Percentiles rank a stretch among this genome's conserved stretches.
These are phyloP conservation scores for Lathyrus aphaca DNA, from an alignment of 306 rosid genomes.

Conservation along the genomic window DNA sequence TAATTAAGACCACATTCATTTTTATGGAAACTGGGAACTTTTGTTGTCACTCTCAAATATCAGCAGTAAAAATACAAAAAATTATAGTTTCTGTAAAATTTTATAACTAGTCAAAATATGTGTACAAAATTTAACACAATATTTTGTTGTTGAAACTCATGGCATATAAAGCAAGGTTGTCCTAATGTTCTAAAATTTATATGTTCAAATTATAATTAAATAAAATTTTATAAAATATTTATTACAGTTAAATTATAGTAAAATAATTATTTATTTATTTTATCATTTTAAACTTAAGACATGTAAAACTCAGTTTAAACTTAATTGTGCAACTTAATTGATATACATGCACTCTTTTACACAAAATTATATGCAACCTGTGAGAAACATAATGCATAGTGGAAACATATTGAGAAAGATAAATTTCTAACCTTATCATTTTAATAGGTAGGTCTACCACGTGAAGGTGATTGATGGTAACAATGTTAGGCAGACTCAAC, in stretches of 20 bases:
- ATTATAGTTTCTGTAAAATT: not conserved
- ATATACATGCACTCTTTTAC: not conserved
- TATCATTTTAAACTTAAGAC: no score
- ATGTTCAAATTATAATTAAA: no score
- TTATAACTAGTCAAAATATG: not conserved
- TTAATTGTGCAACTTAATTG: conserved; percentile 1
- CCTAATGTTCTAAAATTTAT: no score
- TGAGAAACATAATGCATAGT: conserved; percentile 30
- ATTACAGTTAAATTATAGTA: no score
- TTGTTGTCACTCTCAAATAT: not conserved
- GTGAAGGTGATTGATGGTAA: conserved; percentile 39
- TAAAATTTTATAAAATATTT: no score
- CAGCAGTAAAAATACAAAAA: not conserved
- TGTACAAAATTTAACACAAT: no score
- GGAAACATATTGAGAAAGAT: conserved; percentile 31
- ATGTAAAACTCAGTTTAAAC: not conserved
- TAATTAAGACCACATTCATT: not conserved
- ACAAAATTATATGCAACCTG: conserved; percentile 45
- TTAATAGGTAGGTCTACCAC: conserved; percentile 38
- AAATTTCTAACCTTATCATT: conserved; percentile 38
- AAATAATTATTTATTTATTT: no score
- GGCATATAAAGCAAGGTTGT: no score
- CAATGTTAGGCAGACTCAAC: conserved; percentile 34
- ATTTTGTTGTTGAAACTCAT: no score
- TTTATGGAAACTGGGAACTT: not conserved